Conservation (phyloP, 73 alveolate species). For the Paramecium biaurelia region DNA sequence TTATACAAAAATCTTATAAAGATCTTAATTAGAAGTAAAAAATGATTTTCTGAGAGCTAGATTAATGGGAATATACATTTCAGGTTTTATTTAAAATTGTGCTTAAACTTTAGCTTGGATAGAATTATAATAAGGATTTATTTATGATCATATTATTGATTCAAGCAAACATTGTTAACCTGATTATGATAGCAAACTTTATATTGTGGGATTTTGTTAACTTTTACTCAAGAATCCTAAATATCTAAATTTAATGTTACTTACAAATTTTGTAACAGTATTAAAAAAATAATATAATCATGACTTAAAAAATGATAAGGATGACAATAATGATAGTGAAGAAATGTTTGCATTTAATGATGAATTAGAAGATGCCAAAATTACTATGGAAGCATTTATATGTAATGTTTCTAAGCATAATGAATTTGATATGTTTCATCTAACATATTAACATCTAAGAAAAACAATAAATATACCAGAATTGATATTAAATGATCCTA, state of each 20-base stretch:
- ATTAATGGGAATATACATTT: not conserved
- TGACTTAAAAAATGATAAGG: not conserved
- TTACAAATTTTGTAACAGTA: not conserved
- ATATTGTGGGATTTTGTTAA: not conserved
- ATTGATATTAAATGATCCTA: not conserved
- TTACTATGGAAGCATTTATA: not conserved
- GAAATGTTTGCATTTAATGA: not conserved
- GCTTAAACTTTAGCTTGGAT: not conserved
- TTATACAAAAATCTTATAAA: not conserved
- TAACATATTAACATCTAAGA: not conserved
- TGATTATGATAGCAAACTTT: not conserved
- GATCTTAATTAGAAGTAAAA: not conserved
- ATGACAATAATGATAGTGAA: not conserved
- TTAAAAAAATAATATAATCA: not conserved
- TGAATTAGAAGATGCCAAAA: conserved; percentile 1
- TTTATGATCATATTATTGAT: not conserved
- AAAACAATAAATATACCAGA: not conserved
- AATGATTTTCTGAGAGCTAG: not conserved
- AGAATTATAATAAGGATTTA: not conserved
- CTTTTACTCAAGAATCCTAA: not conserved
- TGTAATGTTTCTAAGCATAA: not conserved
- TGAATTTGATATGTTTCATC: not conserved
- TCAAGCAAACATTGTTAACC: not conserved
- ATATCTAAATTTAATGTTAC: not conserved
- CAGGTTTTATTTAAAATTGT: not conserved